A percentile compares a stretch with the other conserved stretches of the same genome.
Conservation (phyloP, 805 yeast genomes). For the Yamadazyma phyllophila region DNA sequence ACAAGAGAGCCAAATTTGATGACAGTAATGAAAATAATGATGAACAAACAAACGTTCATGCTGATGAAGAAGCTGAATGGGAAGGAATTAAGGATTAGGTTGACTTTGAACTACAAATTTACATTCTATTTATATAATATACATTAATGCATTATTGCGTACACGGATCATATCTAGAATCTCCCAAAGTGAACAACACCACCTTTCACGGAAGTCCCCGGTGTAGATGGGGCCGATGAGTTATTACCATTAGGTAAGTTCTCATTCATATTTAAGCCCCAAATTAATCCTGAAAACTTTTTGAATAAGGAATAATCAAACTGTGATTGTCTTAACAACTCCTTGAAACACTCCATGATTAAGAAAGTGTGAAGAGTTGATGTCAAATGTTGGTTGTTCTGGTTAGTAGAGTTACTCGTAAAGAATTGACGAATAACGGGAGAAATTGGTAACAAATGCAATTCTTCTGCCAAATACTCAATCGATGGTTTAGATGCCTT, state of each 20-base stretch:
- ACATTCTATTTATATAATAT: conserved; percentile 7
- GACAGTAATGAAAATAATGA: conserved; percentile 11
- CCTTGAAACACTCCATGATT: conserved; percentile 64
- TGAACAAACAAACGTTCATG: conserved; percentile 15
- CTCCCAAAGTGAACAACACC: conserved; percentile 32
- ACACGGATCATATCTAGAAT: conserved; percentile 10
- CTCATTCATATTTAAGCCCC: conserved; percentile 42
- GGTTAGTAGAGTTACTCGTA: conserved; percentile 23
- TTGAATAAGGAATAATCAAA: conserved; percentile 21
- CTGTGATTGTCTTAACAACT: conserved; percentile 36
- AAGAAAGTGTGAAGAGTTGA: conserved; percentile 61
- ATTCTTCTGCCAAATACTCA: conserved; percentile 67
- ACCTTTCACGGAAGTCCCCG: conserved; percentile 19
- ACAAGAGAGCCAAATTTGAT: conserved; percentile 19
- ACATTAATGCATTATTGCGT: conserved; percentile 6
- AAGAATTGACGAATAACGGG: conserved; percentile 44
- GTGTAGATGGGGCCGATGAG: conserved; percentile 23
- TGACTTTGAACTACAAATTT: background rate
- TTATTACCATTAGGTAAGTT: conserved; percentile 3
- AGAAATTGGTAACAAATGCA: conserved; percentile 59
- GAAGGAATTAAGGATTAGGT: conserved; percentile 25
- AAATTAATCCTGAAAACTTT: conserved; percentile 49
- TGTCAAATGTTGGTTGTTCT: conserved; percentile 38
- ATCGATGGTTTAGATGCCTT: conserved; percentile 43
- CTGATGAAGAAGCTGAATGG: conserved; percentile 19